Percentiles rank a stretch among this genome's conserved stretches.
phyloP scores from a whole-genome alignment of 2,329 filamentous ascomycete species.

The Metarhizium brunneum region DNA sequence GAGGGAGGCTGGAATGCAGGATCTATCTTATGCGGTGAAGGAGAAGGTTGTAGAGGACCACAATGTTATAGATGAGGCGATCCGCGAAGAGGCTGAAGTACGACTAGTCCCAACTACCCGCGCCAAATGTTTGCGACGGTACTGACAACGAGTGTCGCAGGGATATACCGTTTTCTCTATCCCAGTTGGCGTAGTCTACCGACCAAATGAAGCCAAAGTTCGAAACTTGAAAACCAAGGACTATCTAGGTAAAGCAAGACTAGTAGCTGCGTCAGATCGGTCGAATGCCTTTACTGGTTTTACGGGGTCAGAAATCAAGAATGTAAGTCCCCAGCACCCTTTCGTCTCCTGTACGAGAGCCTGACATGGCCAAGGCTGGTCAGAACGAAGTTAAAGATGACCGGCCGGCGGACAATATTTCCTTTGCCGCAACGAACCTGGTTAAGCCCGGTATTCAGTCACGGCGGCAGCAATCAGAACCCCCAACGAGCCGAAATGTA shows the following conservation, averaged over 20 bases:
- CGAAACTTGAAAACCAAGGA: constrained; percentile 97
- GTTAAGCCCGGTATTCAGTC: constrained; percentile 79
- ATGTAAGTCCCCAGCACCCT: constrained; percentile 34
- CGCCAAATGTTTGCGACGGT: not conserved
- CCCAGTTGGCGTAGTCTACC: constrained; percentile 87
- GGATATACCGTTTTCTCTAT: constrained; percentile 99
- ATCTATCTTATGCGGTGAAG: constrained; percentile 82
- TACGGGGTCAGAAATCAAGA: constrained; percentile 69
- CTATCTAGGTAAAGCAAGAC: constrained; percentile 89
- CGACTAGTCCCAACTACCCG: constrained; percentile 11
- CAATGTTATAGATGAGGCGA: constrained; percentile 96
- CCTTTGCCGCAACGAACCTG: constrained; percentile 85
- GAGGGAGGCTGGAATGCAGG: constrained; percentile 81
- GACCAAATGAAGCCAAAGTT: constrained; percentile 95
- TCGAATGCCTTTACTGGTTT: constrained; percentile 77
- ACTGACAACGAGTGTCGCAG: constrained; percentile 33
- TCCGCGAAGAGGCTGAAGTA: constrained; percentile 86
- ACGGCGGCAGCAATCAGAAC: constrained; percentile 77
- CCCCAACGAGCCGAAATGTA: constrained; percentile 66
- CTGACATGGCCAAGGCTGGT: constrained; percentile 30
- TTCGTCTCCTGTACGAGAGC: constrained; percentile 4
- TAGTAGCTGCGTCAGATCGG: constrained; percentile 80
- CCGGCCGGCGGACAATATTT: constrained; percentile 72
- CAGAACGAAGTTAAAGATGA: constrained; percentile 61
- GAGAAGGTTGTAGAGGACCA: constrained; percentile 96